Conservation (phyloP, 1,139 yeast species). For the Arxiozyma heterogenica region DNA sequence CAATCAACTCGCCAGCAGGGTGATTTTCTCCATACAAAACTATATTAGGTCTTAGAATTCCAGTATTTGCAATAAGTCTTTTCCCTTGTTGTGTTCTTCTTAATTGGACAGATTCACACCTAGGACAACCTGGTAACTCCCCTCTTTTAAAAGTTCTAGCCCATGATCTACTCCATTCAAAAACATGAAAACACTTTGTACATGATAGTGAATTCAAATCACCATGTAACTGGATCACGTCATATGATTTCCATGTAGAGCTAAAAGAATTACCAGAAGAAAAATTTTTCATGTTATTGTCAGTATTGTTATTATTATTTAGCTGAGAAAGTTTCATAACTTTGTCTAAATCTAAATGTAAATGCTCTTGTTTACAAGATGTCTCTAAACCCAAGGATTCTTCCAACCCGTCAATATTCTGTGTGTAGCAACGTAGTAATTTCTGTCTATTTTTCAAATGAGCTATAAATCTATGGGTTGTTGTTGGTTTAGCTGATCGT, state of each 20-base stretch:
- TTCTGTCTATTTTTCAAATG: conserved; percentile 56
- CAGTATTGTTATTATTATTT: neutral
- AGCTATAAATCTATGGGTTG: conserved; percentile 70
- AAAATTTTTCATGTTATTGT: neutral
- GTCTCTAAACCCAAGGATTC: conserved; percentile 28
- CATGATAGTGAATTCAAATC: conserved; percentile 70
- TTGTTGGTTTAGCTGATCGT: conserved; percentile 64
- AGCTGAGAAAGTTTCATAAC: neutral
- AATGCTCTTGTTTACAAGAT: conserved; percentile 14
- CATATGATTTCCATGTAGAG: conserved; percentile 48
- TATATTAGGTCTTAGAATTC: conserved; percentile 68
- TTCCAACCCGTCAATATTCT: conserved; percentile 48
- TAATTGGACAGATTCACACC: conserved; percentile 39
- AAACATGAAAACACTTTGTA: conserved; percentile 52
- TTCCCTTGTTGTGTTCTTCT: conserved; percentile 51
- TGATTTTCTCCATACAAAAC: conserved; percentile 83
- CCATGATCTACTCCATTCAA: conserved; percentile 52
- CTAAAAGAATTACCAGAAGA: conserved; percentile 10
- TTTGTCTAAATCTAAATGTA: conserved; percentile 1
- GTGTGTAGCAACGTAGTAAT: conserved; percentile 75
- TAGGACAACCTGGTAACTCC: conserved; percentile 44
- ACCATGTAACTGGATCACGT: conserved; percentile 87
- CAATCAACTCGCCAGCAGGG: conserved; percentile 72
- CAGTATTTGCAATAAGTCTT: conserved; percentile 66
- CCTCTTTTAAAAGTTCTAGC: conserved; percentile 36